These are phyloP conservation scores for Haplosporangium gracile DNA, from an alignment of 192 early-diverging fungal species.

Conservation along the genomic window DNA sequence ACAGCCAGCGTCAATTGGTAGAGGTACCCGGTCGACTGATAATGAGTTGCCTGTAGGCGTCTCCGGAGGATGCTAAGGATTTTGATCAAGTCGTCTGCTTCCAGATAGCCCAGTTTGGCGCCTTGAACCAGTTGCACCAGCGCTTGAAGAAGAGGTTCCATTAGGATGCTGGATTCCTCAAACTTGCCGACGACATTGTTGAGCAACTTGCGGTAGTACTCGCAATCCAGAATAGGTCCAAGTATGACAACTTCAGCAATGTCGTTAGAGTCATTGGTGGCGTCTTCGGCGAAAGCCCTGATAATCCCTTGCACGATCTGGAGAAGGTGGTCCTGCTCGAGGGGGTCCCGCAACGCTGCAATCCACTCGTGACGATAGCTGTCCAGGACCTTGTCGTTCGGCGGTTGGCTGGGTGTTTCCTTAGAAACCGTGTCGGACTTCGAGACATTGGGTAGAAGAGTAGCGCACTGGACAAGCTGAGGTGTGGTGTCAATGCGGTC, in stretches of 20 bases:
- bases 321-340: neutral
- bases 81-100: constrained; percentile 4
- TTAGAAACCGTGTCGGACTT: neutral
- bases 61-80: neutral
- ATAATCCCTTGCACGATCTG: neutral
- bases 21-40: constrained; percentile 9
- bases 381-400: neutral
- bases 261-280: neutral
- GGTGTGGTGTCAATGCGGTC: neutral
- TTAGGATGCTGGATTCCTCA: neutral
- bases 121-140: neutral
- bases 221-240: neutral
- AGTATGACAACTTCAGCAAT: neutral
- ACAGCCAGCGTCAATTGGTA: constrained; percentile 3
- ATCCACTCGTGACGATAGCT: neutral
- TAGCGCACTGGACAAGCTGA: constrained; percentile 2
- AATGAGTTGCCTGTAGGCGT: neutral
- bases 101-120: neutral
- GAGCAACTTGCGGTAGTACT: neutral
- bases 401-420: neutral
- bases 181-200: neutral
- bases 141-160: neutral
- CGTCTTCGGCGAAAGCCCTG: neutral
- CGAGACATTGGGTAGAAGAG: neutral
- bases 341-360: neutral